Conservation (phyloP, 2,329 filamentous ascomycete species). For the Karstenula rhodostoma region DNA sequence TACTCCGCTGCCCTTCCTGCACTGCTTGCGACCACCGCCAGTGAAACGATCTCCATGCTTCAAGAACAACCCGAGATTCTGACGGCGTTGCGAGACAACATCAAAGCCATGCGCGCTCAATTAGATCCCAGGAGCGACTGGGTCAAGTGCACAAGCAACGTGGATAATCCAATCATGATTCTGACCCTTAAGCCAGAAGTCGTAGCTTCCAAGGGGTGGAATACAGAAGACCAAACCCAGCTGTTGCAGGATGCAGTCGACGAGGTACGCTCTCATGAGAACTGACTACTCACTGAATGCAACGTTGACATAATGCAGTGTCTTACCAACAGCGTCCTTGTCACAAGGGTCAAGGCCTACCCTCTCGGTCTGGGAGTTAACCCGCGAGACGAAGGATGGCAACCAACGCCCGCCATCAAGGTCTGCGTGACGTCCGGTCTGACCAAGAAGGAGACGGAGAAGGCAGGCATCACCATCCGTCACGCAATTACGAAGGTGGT, state of each 20-base stretch:
- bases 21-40: conserved; percentile 93
- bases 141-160: conserved; percentile 80
- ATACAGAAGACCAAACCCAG: conserved; percentile 79
- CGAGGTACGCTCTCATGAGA: conserved; percentile 69
- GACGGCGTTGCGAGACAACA: conserved; percentile 81
- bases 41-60: conserved; percentile 85
- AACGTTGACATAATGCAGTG: conserved; percentile 62
- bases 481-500: conserved; percentile 96
- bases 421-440: conserved; percentile 88
- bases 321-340: conserved; percentile 85
- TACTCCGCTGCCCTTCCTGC: conserved; percentile 95
- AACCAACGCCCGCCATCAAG: conserved; percentile 83
- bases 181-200: conserved; percentile 85
- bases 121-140: conserved; percentile 94
- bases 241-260: conserved; percentile 93
- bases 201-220: conserved; percentile 73
- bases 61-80: conserved; percentile 88
- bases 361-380: conserved; percentile 66
- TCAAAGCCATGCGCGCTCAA: conserved; percentile 83
- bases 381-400: conserved; percentile 72
- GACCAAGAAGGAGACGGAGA: conserved; percentile 94
- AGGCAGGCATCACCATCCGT: conserved; percentile 84
- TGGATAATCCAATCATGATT: conserved; percentile 88
- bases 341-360: conserved; percentile 84
- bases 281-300: background rate